Evolutionary conservation across 2,329 filamentous ascomycete genomes (phyloP).

Genomic region (Ilyonectria mors-panacis): DNA sequence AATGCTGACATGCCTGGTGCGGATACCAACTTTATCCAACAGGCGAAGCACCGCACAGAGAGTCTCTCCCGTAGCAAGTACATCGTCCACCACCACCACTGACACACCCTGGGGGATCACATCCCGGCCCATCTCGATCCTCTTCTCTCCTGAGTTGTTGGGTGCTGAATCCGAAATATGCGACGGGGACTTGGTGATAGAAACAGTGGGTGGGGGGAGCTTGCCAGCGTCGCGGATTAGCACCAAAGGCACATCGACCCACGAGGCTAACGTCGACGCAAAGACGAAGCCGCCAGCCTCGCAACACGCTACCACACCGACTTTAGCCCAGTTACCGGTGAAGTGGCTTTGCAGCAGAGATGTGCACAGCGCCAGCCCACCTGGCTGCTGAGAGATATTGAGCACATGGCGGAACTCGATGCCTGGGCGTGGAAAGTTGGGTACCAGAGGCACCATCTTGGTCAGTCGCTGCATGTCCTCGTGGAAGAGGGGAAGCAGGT

Average conservation of each 20-base stretch:
- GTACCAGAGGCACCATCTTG: slow-evolving; percentile 64
- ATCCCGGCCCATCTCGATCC: slow-evolving; percentile 66
- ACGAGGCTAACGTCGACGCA: slow-evolving; percentile 64
- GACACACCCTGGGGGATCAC: slow-evolving; percentile 55
- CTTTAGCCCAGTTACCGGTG: slow-evolving; percentile 60
- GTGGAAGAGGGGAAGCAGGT: slow-evolving; percentile 63
- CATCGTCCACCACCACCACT: slow-evolving; percentile 72
- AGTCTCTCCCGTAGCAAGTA: slow-evolving; percentile 69
- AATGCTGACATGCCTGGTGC: slow-evolving; percentile 59
- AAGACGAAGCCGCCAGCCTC: slow-evolving; percentile 72
- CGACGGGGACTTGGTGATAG: slow-evolving; percentile 62
- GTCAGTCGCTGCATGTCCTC: slow-evolving; percentile 62
- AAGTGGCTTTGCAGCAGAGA: slow-evolving; percentile 65
- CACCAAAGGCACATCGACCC: slow-evolving; percentile 59
- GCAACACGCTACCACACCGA: slow-evolving; percentile 65
- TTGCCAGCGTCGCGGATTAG: slow-evolving; percentile 71
- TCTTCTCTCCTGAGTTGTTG: slow-evolving; percentile 46
- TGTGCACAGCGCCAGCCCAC: slow-evolving; percentile 66
- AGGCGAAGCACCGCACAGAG: slow-evolving; percentile 67
- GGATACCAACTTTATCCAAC: slow-evolving; percentile 59
- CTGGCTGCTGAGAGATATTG: slow-evolving; percentile 65
- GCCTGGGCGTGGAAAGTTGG: slow-evolving; percentile 65
- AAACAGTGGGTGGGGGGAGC: slow-evolving; percentile 70
- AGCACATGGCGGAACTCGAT: slow-evolving; percentile 73
- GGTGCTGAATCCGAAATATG: slow-evolving; percentile 65